Evolutionary conservation across 768 basidiomycete species (phyloP).

Genomic region (Amanita polypyramis): DNA sequence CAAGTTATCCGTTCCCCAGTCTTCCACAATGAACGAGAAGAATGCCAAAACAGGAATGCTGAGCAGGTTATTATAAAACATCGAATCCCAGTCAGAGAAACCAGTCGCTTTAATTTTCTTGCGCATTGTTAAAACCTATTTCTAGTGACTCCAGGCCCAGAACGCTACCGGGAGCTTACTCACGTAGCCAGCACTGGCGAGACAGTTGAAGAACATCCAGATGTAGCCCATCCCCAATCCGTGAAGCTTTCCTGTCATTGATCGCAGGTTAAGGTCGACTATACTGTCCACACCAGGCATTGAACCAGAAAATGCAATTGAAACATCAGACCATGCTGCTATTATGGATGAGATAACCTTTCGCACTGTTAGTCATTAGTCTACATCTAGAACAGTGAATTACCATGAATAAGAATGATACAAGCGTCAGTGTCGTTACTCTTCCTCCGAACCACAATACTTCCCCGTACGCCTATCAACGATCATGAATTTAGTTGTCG

Average conservation of each 20-base stretch:
- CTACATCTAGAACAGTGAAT: slow-evolving; percentile 10
- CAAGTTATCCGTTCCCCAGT: slow-evolving; percentile 80
- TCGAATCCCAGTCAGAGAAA: slow-evolving; percentile 96
- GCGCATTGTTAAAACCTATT: slow-evolving; percentile 87
- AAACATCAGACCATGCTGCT: slow-evolving; percentile 93
- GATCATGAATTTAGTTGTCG: slow-evolving; percentile 3
- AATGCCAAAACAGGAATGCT: slow-evolving; percentile 84
- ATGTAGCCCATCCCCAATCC: slow-evolving; percentile 74
- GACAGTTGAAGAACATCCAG: slow-evolving; percentile 95
- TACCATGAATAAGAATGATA: slow-evolving; percentile 91
- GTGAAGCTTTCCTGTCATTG: slow-evolving; percentile 35
- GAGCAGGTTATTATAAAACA: slow-evolving; percentile 97
- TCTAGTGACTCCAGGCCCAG: neutral
- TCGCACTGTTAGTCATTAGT: neutral
- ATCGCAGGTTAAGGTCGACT: slow-evolving; percentile 25
- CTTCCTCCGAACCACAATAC: slow-evolving; percentile 92
- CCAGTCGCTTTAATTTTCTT: slow-evolving; percentile 92
- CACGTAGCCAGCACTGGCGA: slow-evolving; percentile 85
- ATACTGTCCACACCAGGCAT: slow-evolving; percentile 24
- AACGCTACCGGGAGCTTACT: slow-evolving; percentile 18
- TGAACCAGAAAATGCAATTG: slow-evolving; percentile 28
- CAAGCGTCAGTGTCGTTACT: slow-evolving; percentile 79
- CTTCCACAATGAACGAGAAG: slow-evolving; percentile 77
- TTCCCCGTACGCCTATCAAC: slow-evolving; percentile 83
- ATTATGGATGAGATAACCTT: slow-evolving; percentile 89